Percentiles rank a stretch among this genome's conserved stretches.
Evolutionary conservation across 1,284 basidiomycete species (phyloP).

Genomic region (Sporisorium sorghi): DNA sequence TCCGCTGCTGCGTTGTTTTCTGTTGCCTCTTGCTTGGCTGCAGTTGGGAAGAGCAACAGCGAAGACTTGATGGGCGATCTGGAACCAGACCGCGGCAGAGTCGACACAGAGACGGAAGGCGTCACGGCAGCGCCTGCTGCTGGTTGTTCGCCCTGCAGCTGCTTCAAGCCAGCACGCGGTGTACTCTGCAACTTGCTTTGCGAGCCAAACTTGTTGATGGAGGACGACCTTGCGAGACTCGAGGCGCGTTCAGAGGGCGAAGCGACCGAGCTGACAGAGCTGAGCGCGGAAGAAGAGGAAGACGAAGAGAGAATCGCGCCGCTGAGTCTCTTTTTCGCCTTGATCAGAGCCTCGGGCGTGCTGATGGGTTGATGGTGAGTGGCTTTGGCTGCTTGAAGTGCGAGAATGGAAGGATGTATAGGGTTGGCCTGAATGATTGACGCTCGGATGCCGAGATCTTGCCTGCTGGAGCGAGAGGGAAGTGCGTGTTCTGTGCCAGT

Average conservation of each 20-base stretch:
- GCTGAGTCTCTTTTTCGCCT: constrained; percentile 41
- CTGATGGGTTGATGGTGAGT: constrained; percentile 41
- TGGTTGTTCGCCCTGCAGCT: not conserved
- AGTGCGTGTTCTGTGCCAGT: not conserved
- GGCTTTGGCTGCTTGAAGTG: constrained; percentile 23
- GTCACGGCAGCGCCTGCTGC: not conserved
- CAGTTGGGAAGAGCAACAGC: constrained; percentile 25
- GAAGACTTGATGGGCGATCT: constrained; percentile 46
- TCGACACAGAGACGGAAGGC: not conserved
- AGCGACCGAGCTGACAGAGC: not conserved
- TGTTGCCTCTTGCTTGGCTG: not conserved
- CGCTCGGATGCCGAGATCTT: constrained; percentile 32
- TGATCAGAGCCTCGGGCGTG: constrained; percentile 44
- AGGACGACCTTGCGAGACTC: constrained; percentile 12
- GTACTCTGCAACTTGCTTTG: constrained; percentile 16
- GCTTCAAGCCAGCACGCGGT: constrained; percentile 4
- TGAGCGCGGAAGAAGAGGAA: constrained; percentile 10
- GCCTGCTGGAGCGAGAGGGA: constrained; percentile 8
- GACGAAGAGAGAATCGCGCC: constrained; percentile 32
- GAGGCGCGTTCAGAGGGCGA: constrained; percentile 17
- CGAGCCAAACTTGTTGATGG: constrained; percentile 8
- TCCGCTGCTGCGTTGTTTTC: not conserved
- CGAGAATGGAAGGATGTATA: constrained; percentile 31
- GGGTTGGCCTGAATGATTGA: constrained; percentile 44
- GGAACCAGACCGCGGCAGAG: constrained; percentile 15